A percentile compares a stretch with the other conserved stretches of the same genome.
Conservation (phyloP, 2,329 filamentous ascomycete genomes). For the Aspergillus caelatus region DNA sequence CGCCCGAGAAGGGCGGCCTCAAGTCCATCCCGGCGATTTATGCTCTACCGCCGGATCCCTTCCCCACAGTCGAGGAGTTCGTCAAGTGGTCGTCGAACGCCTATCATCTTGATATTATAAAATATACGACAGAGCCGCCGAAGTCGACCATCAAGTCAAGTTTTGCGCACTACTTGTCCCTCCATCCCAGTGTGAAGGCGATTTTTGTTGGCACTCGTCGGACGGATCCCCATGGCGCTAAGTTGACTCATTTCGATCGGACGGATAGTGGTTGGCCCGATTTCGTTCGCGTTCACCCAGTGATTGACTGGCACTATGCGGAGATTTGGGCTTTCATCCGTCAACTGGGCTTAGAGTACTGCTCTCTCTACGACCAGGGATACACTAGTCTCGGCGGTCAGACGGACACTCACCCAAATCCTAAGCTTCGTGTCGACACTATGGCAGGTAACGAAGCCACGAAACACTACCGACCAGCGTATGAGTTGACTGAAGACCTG, state of each 20-base stretch:
- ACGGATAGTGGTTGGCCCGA: constrained; percentile 89
- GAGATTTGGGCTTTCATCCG: constrained; percentile 88
- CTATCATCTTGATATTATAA: constrained; percentile 76
- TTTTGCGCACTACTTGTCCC: constrained; percentile 71
- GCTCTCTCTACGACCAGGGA: constrained; percentile 80
- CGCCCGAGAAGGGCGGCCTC: constrained; percentile 24
- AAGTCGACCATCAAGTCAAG: constrained; percentile 70
- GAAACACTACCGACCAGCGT: constrained; percentile 68
- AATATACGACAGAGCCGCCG: constrained; percentile 67
- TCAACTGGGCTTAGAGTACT: constrained; percentile 79
- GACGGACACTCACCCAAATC: constrained; percentile 87
- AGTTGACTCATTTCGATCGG: constrained; percentile 77
- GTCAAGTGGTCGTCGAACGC: constrained; percentile 65
- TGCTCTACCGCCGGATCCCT: constrained; percentile 82
- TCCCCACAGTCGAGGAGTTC: constrained; percentile 83
- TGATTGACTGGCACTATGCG: constrained; percentile 96
- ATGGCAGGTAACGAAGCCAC: constrained; percentile 25
- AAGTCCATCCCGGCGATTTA: constrained; percentile 77
- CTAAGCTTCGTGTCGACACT: constrained; percentile 58
- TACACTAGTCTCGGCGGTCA: constrained; percentile 93
- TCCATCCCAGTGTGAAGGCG: constrained; percentile 63
- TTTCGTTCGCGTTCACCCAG: constrained; percentile 91
- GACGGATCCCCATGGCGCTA: constrained; percentile 86
- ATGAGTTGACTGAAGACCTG: constrained; percentile 72
- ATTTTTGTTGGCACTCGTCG: constrained; percentile 86